These are phyloP conservation scores for Colletotrichum sansevieriae DNA, from an alignment of 2,329 filamentous ascomycete species.

Conservation along the genomic window DNA sequence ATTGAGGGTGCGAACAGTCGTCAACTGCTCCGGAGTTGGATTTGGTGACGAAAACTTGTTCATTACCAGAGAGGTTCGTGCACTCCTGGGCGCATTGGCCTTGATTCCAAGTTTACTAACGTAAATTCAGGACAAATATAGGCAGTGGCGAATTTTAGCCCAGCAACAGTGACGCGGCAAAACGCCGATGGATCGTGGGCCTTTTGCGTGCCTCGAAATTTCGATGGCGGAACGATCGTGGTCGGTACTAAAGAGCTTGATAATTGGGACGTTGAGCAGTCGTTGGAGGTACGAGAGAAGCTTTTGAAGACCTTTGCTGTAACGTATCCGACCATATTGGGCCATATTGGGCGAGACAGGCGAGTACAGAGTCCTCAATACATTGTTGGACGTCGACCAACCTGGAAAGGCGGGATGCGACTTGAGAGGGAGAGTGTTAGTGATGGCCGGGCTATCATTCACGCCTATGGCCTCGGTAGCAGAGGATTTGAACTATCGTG, in stretches of 20 bases:
- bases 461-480: constrained; percentile 72
- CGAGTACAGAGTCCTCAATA: constrained; percentile 54
- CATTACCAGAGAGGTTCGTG: constrained; percentile 55
- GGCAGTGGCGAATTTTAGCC: constrained; percentile 55
- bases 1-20: constrained; percentile 49
- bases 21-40: constrained; percentile 62
- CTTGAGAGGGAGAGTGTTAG: constrained; percentile 62
- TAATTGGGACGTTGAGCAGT: constrained; percentile 66
- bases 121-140: constrained; percentile 58
- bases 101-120: background rate
- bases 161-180: constrained; percentile 68
- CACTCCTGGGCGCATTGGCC: background rate
- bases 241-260: constrained; percentile 74
- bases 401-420: constrained; percentile 62
- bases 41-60: constrained; percentile 58
- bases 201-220: constrained; percentile 72
- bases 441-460: constrained; percentile 51
- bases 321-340: constrained; percentile 53
- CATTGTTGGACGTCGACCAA: constrained; percentile 61
- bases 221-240: constrained; percentile 73
- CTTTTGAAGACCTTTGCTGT: constrained; percentile 58
- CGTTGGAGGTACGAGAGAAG: constrained; percentile 57
- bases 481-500: constrained; percentile 73
- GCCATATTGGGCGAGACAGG: constrained; percentile 47
- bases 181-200: constrained; percentile 73